Percentiles rank a stretch among this genome's conserved stretches.
phyloP scores from a whole-genome alignment of 1,284 basidiomycete genomes.

The Inonotus hispidus region DNA sequence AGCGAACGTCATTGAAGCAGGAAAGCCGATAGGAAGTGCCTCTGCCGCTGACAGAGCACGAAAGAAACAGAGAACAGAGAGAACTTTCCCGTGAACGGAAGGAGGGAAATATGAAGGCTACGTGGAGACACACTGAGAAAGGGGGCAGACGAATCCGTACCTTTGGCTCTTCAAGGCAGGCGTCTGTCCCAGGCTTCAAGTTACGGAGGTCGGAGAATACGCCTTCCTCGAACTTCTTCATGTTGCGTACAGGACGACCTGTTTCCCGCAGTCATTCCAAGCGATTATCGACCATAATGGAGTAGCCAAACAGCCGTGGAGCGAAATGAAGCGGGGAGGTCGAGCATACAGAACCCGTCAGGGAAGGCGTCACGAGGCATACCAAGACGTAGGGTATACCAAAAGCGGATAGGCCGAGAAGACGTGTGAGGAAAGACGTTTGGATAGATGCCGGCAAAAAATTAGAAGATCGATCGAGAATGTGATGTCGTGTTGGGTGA shows the following conservation, averaged over 20 bases:
- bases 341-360: neutral
- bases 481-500: neutral
- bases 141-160: constrained; percentile 33
- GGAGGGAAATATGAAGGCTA: neutral
- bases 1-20: neutral
- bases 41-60: neutral
- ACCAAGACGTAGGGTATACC: neutral
- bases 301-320: neutral
- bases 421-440: neutral
- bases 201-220: constrained; percentile 89
- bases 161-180: constrained; percentile 89
- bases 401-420: neutral
- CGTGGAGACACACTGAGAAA: neutral
- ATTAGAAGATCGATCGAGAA: neutral
- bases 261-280: neutral
- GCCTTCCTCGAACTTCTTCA: constrained; percentile 92
- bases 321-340: neutral
- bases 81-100: neutral
- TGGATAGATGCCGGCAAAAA: neutral
- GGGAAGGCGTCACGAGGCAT: neutral
- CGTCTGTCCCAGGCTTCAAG: constrained; percentile 86
- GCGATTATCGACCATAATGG: neutral
- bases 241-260: constrained; percentile 67
- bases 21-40: neutral
- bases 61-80: neutral